These are phyloP conservation scores for Saturnispora gosingensis DNA, from an alignment of 805 yeast species.

Conservation along the genomic window DNA sequence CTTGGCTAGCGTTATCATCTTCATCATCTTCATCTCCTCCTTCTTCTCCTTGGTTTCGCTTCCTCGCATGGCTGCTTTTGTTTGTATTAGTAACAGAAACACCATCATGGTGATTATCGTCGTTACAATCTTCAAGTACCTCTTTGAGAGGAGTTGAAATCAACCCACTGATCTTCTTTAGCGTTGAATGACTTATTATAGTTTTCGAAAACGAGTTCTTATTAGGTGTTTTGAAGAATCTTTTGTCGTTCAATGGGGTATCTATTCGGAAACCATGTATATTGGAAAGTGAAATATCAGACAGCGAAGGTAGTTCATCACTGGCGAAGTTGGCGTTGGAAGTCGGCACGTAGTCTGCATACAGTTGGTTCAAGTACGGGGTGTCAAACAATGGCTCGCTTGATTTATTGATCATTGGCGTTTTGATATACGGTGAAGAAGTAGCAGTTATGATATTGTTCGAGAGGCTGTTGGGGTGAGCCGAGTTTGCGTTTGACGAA, in stretches of 20 bases:
- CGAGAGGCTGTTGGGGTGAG: neutral
- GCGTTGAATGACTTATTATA: conserved; percentile 1
- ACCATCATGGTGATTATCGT: neutral
- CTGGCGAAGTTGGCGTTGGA: neutral
- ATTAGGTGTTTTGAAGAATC: conserved; percentile 7
- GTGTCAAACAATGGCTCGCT: conserved; percentile 10
- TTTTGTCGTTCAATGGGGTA: neutral
- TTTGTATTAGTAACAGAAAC: neutral
- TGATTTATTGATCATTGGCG: conserved; percentile 9
- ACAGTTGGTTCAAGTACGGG: conserved; percentile 10
- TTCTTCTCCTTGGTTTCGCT: no score
- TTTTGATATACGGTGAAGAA: conserved; percentile 5
- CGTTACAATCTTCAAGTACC: conserved; percentile 1
- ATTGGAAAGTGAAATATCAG: conserved; percentile 5
- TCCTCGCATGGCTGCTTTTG: neutral
- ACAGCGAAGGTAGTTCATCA: conserved; percentile 1
- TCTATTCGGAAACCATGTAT: neutral
- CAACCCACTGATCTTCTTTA: conserved; percentile 5
- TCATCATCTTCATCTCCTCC: neutral
- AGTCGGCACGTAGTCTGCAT: conserved; percentile 5
- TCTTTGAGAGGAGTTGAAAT: conserved; percentile 1
- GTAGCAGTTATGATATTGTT: neutral
- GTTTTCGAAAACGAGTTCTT: neutral
- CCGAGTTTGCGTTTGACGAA: neutral
- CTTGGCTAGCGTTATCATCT: neutral